A percentile compares a stretch with the other conserved stretches of the same genome.
phyloP scores from a whole-genome alignment of 2,329 filamentous ascomycete genomes.

The Colletotrichum tropicale region DNA sequence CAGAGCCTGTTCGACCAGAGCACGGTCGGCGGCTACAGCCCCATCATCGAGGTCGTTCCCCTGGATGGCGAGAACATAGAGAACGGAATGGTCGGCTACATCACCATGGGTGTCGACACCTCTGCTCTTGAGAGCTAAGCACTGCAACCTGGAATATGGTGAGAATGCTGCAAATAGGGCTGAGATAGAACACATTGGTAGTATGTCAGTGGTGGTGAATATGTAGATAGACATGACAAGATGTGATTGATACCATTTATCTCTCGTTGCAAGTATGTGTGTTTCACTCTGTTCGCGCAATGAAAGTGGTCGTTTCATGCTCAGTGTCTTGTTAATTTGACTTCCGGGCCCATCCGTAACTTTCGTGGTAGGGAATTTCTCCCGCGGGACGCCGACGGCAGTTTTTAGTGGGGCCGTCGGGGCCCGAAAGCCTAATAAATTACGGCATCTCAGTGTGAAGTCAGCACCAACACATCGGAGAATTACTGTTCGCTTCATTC shows the following conservation, averaged over 20 bases:
- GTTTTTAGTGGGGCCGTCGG: background rate
- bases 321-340: background rate
- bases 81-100: constrained; percentile 3
- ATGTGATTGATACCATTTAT: background rate
- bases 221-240: background rate
- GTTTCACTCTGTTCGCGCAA: background rate
- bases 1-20: background rate
- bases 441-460: background rate
- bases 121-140: background rate
- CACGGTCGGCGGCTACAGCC: background rate
- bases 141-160: background rate
- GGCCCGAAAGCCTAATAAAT: background rate
- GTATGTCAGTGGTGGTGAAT: background rate
- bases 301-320: background rate
- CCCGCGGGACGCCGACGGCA: background rate
- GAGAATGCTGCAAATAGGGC: background rate
- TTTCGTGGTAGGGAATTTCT: background rate
- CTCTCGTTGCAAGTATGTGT: background rate
- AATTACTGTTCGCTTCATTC: background rate
- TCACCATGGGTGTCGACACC: background rate
- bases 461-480: background rate
- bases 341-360: background rate
- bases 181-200: background rate
- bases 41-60: background rate
- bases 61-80: background rate